These are phyloP conservation scores for Kluyveromyces siamensis DNA, from an alignment of 805 yeast genomes.

Conservation along the genomic window DNA sequence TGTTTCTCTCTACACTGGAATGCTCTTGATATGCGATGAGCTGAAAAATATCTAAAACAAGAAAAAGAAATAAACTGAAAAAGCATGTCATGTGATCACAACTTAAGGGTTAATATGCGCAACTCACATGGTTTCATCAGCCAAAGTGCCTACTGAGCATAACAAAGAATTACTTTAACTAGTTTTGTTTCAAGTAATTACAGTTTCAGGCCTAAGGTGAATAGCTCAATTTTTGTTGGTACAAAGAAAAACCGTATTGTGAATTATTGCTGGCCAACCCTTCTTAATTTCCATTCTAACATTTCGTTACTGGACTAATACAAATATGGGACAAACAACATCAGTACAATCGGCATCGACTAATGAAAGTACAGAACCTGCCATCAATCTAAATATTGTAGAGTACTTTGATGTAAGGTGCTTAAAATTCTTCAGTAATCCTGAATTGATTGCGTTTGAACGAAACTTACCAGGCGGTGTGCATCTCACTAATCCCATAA, in stretches of 20 bases:
- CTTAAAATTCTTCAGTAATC: constrained; percentile 11
- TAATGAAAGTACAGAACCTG: neutral
- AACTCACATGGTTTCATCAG: too few species aligned
- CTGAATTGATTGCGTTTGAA: constrained; percentile 19
- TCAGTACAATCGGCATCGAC: constrained; percentile 6
- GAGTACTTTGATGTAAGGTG: constrained; percentile 12
- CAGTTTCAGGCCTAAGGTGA: too few species aligned
- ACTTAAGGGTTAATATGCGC: too few species aligned
- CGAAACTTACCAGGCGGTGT: constrained; percentile 15
- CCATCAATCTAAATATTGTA: constrained; percentile 9
- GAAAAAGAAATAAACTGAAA: neutral
- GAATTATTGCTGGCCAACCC: too few species aligned
- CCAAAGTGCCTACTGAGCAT: too few species aligned
- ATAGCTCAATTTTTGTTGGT: too few species aligned
- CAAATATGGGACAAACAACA: constrained; percentile 19
- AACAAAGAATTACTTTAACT: too few species aligned
- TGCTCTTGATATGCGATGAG: neutral
- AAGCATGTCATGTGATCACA: too few species aligned
- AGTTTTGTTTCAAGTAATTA: too few species aligned
- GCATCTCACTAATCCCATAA: constrained; percentile 18
- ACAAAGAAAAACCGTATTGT: too few species aligned
- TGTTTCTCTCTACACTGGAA: neutral
- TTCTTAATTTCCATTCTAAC: too few species aligned
- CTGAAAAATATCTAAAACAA: neutral
- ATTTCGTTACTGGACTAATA: neutral